phyloP scores from a whole-genome alignment of 2,329 filamentous ascomycete genomes.

The Lomentospora prolificans region DNA sequence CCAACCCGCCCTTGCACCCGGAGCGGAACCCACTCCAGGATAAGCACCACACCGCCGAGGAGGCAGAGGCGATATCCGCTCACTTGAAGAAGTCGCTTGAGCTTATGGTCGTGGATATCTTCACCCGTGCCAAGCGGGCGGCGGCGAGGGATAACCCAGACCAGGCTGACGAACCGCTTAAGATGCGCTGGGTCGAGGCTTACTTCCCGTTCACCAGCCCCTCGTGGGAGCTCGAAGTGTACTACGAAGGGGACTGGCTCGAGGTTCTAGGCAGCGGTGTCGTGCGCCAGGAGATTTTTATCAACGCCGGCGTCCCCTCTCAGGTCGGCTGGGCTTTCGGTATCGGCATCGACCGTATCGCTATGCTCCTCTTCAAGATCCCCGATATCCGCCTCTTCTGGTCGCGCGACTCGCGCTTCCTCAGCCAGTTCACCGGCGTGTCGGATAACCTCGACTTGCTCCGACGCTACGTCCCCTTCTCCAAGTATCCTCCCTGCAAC shows the following conservation, averaged over 20 bases:
- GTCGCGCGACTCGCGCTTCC: conserved; percentile 75
- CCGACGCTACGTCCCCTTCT: conserved; percentile 72
- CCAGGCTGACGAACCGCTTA: conserved; percentile 59
- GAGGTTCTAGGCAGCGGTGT: conserved; percentile 92
- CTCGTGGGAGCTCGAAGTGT: conserved; percentile 92
- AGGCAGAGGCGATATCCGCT: conserved; percentile 71
- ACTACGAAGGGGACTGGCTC: conserved; percentile 90
- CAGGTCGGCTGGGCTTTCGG: conserved; percentile 94
- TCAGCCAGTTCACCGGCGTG: conserved; percentile 68
- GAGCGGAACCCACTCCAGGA: conserved; percentile 76
- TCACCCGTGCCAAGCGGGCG: conserved; percentile 64
- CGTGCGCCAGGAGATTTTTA: conserved; percentile 71
- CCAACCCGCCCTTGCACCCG: conserved; percentile 65
- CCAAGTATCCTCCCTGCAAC: conserved; percentile 78
- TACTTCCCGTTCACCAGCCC: conserved; percentile 97
- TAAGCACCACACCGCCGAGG: conserved; percentile 58
- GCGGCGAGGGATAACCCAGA: conserved; percentile 40
- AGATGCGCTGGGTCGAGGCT: conserved; percentile 88
- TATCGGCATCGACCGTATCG: conserved; percentile 84
- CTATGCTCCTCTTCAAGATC: conserved; percentile 94
- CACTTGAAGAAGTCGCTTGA: conserved; percentile 88
- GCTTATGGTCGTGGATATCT: conserved; percentile 81
- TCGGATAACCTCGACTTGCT: conserved; percentile 38
- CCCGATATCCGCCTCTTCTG: conserved; percentile 96
- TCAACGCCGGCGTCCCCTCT: conserved; percentile 63